A percentile compares a stretch with the other conserved stretches of the same genome.
phyloP scores from a whole-genome alignment of 1,284 basidiomycete genomes.

The Anthracocystis setariae region DNA sequence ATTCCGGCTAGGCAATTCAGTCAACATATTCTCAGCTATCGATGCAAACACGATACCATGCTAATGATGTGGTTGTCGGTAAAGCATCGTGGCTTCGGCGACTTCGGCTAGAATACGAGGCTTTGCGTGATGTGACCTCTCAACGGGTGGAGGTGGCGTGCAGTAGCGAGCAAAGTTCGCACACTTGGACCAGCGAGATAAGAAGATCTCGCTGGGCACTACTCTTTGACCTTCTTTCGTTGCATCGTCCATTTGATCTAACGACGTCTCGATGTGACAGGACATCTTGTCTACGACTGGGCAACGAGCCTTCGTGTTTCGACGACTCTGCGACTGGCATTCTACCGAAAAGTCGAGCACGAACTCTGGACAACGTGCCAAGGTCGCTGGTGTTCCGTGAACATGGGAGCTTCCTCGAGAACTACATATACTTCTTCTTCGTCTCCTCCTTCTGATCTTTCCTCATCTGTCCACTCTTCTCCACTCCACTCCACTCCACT shows the following conservation, averaged over 20 bases:
- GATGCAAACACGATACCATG: too few species aligned
- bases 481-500: constrained; percentile 18
- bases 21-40: too few species aligned
- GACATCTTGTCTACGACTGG: background rate
- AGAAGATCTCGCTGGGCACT: too few species aligned
- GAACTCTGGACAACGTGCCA: background rate
- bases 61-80: too few species aligned
- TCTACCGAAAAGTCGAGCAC: background rate
- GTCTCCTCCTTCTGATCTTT: background rate
- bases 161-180: too few species aligned
- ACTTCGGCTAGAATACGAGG: background rate
- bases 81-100: background rate
- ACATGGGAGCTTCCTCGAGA: background rate
- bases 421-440: constrained; percentile 18
- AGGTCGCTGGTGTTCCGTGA: background rate
- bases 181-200: too few species aligned
- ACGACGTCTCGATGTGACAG: too few species aligned
- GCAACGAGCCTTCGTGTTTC: background rate
- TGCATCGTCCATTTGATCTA: too few species aligned
- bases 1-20: too few species aligned
- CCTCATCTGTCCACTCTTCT: constrained; percentile 18
- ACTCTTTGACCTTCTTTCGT: too few species aligned
- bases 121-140: background rate
- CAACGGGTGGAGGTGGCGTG: too few species aligned
- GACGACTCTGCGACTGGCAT: background rate